Conservation (phyloP, 2,329 filamentous ascomycete genomes). For the Dactylellina cionopaga region DNA sequence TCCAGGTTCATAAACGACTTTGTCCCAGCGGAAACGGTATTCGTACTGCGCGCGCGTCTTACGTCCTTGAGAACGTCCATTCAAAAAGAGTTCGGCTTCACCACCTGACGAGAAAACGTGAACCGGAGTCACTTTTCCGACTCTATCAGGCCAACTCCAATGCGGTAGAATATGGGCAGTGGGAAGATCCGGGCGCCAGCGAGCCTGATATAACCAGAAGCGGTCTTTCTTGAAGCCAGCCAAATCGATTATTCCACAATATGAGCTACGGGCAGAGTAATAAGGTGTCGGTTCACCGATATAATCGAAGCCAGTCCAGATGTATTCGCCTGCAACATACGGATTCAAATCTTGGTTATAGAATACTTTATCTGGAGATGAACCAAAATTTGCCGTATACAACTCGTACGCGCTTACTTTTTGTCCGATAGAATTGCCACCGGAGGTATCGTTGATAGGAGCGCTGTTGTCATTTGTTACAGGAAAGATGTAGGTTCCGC, state of each 20-base stretch:
- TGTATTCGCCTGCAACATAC: constrained; percentile 68
- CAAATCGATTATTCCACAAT: constrained; percentile 69
- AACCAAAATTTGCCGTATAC: constrained; percentile 64
- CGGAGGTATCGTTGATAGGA: constrained; percentile 60
- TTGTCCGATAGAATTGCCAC: constrained; percentile 60
- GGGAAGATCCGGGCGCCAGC: constrained; percentile 65
- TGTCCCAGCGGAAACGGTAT: constrained; percentile 68
- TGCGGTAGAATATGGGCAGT: constrained; percentile 68
- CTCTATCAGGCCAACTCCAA: constrained; percentile 67
- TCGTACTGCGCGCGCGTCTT: constrained; percentile 59
- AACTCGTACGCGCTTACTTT: constrained; percentile 67
- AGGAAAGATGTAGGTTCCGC: constrained; percentile 68
- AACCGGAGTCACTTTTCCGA: constrained; percentile 65
- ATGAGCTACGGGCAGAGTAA: constrained; percentile 64
- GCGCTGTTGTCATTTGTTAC: constrained; percentile 62
- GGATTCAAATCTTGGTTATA: constrained; percentile 63
- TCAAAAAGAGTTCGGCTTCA: constrained; percentile 68
- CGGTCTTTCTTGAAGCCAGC: constrained; percentile 69
- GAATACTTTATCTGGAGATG: constrained; percentile 68
- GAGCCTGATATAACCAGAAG: constrained; percentile 68
- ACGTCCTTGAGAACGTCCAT: constrained; percentile 64
- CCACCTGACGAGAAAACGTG: constrained; percentile 67
- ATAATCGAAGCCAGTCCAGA: constrained; percentile 67
- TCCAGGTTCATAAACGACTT: constrained; percentile 65
- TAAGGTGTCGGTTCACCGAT: constrained; percentile 67